Evolutionary conservation across 1,284 basidiomycete genomes (phyloP).

Genomic region (Amylostereum areolatum): DNA sequence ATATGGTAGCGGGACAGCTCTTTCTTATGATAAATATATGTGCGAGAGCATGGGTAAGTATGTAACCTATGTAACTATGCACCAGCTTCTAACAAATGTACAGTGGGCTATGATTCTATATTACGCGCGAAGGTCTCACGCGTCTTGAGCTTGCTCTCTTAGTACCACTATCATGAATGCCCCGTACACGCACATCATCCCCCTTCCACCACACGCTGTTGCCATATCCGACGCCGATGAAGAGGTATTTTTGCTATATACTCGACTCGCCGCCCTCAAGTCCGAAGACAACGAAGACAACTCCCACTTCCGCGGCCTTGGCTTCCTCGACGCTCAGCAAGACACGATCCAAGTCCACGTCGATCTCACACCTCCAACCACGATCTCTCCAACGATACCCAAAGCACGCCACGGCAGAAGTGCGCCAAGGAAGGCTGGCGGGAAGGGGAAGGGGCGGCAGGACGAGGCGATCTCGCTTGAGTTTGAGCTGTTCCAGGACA

Average conservation of each 20-base stretch:
- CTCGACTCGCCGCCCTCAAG: constrained; percentile 40
- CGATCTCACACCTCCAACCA: constrained; percentile 34
- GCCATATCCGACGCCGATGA: constrained; percentile 69
- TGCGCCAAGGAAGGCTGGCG: neutral
- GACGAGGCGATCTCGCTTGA: constrained; percentile 31
- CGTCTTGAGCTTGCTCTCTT: no score
- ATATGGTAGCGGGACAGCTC: no score
- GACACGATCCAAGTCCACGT: constrained; percentile 57
- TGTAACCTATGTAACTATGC: no score
- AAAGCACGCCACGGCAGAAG: neutral
- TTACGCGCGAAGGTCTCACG: no score
- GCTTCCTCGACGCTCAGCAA: constrained; percentile 63
- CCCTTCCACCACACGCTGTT: constrained; percentile 35
- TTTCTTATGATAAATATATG: no score
- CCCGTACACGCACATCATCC: no score
- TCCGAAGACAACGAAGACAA: constrained; percentile 21
- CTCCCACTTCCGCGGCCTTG: constrained; percentile 57
- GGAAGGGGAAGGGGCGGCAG: constrained; percentile 12
- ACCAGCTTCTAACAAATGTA: no score
- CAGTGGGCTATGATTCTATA: no score
- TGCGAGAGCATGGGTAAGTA: no score
- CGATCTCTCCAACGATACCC: neutral
- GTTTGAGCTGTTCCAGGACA: constrained; percentile 69
- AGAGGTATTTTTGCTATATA: constrained; percentile 81
- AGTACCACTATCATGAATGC: no score